phyloP scores from a whole-genome alignment of 31 red algal species.

The Odonthalia washingtoniensis region DNA sequence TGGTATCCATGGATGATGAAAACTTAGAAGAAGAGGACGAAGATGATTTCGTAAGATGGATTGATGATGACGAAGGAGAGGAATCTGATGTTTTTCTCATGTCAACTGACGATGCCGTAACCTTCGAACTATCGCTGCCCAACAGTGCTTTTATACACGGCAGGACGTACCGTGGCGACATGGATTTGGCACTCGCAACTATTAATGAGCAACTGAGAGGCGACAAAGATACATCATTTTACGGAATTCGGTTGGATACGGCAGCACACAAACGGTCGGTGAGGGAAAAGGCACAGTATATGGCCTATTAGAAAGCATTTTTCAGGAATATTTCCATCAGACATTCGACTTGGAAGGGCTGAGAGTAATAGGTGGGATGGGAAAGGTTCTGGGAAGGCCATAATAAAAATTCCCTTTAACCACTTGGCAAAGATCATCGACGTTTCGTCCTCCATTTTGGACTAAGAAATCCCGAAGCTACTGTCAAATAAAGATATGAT shows the following conservation, averaged over 20 bases:
- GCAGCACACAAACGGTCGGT: neutral
- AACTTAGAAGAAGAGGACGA: no score
- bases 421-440: conserved; percentile 23
- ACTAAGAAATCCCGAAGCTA: neutral
- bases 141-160: no score
- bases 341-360: neutral
- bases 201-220: no score
- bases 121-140: no score
- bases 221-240: no score
- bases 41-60: no score
- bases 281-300: neutral
- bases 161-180: no score
- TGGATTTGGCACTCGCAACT: no score
- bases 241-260: neutral
- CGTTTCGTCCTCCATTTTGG: conserved; percentile 1
- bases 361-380: neutral
- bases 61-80: no score
- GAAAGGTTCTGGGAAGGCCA: neutral
- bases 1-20: no score
- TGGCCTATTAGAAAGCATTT: neutral
- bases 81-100: neutral
- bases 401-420: conserved; percentile 30
- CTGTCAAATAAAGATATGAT: conserved; percentile 12
- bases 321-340: neutral
- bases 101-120: no score